Base-by-base conservation (phyloP, 306 rosid genomes). In the Medicago lupulina region DNA sequence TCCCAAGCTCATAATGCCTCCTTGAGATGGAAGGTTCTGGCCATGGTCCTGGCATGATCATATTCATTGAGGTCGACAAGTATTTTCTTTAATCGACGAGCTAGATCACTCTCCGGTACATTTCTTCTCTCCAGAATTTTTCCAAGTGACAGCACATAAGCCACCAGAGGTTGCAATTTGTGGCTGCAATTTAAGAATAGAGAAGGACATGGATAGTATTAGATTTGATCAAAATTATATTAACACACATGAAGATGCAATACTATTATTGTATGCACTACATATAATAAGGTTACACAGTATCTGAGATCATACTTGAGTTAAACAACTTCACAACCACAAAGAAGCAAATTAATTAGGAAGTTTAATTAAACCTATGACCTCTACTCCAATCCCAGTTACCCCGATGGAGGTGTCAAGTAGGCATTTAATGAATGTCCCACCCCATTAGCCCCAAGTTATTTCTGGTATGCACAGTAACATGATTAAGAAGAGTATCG, bases 41-140 rank as follows among this genome's bases (percentile, higher is more conserved):
- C 89, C 75, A 94, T 76, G 82, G 74, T 85, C 85, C 97, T 86
- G 39, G 97, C 98, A 60, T 78, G 81, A 80, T 94, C 98, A 77
- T 91, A 94, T 73, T 94, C 91, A 38, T 94, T 87, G 74, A 94
- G 91, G 76, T 94, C 98, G 51, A 91, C 97, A 36, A 94, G 88
- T 86, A 91, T 85, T 87, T 94, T 94, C 87, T 91, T 94, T 59
- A 94, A 76, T 54, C 97, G 89, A 63, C 97, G 93, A 7, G 97
- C 97, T 38, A 94, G 90, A 79, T 90, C 91, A 39, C 86, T 86
- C 86, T 88, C 94, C 0, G 81, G 69, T 2, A 66, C 81, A 46
- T 87, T 86, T 80, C 89, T 91, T 82, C 87, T 91, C 86, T 95
- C 97, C 82, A 92, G 63, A 57, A 84, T 83, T 86, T 83, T 92